Percentiles rank a stretch among this genome's conserved stretches.
Evolutionary conservation across 192 early-diverging fungal species (phyloP).

Genomic region (Coemansia sp.): DNA sequence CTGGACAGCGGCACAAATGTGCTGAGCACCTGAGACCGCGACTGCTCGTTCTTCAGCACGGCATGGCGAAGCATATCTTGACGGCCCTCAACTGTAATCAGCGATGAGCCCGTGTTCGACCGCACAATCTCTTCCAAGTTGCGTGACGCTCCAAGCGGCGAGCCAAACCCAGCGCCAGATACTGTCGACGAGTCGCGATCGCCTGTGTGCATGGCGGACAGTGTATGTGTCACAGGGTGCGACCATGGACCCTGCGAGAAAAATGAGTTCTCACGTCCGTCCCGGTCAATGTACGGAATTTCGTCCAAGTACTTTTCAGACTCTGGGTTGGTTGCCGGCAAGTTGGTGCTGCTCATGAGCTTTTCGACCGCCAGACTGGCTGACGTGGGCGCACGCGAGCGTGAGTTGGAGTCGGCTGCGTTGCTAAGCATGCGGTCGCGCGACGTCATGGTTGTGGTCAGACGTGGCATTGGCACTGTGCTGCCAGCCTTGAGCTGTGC

Average conservation of each 20-base stretch:
- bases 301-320: constrained; percentile 23
- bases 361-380: constrained; percentile 51
- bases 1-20: constrained; percentile 42
- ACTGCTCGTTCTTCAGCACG: constrained; percentile 10
- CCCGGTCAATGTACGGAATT: constrained; percentile 51
- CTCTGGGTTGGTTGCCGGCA: not conserved
- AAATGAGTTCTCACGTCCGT: constrained; percentile 41
- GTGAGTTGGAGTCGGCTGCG: constrained; percentile 14
- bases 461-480: constrained; percentile 21
- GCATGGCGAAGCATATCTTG: constrained; percentile 26
- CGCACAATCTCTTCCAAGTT: constrained; percentile 35
- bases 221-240: constrained; percentile 20
- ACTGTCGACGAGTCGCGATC: constrained; percentile 12
- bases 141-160: constrained; percentile 2
- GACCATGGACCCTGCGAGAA: constrained; percentile 50
- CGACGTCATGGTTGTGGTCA: constrained; percentile 10
- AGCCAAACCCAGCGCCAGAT: not conserved
- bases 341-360: constrained; percentile 10
- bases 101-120: constrained; percentile 30
- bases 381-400: constrained; percentile 42
- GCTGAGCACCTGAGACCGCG: constrained; percentile 10
- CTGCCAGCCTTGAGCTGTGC: constrained; percentile 11
- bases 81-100: constrained; percentile 21
- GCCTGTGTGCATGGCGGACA: not conserved
- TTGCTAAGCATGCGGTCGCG: constrained; percentile 30